Percentiles rank a stretch among this genome's conserved stretches.
These are phyloP conservation scores for Daedaleopsis sinensis DNA, from an alignment of 768 basidiomycete genomes.

Conservation along the genomic window DNA sequence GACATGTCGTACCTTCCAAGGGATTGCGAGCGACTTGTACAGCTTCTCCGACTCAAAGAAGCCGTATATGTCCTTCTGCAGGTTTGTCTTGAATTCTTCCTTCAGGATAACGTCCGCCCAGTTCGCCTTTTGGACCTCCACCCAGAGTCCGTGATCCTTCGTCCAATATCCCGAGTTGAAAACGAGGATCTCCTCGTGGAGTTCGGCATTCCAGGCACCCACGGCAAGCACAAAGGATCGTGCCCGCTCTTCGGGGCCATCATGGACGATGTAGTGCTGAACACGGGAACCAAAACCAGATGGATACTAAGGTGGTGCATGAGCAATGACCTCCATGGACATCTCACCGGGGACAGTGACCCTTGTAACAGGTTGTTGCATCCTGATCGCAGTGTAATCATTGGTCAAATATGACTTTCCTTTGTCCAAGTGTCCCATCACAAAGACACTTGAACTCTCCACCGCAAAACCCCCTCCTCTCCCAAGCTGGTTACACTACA, in stretches of 20 bases:
- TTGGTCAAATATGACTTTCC: too few relatives aligned
- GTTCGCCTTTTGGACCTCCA: slow-evolving; percentile 48
- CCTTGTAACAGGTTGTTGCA: too few relatives aligned
- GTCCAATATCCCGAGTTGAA: slow-evolving; percentile 73
- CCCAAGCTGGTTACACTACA: too few relatives aligned
- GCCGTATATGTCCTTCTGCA: slow-evolving; percentile 76
- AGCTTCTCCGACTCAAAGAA: slow-evolving; percentile 78
- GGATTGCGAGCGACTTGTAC: slow-evolving; percentile 75
- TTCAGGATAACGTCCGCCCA: slow-evolving; percentile 80
- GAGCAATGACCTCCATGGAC: slow-evolving; percentile 2
- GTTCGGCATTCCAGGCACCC: slow-evolving; percentile 53
- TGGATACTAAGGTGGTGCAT: slow-evolving; percentile 27
- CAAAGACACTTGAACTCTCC: too few relatives aligned
- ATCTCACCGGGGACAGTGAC: too few relatives aligned
- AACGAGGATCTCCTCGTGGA: slow-evolving; percentile 77
- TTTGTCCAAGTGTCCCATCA: too few relatives aligned
- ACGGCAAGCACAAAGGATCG: slow-evolving; percentile 54
- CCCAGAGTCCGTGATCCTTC: slow-evolving; percentile 65
- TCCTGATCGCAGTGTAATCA: too few relatives aligned
- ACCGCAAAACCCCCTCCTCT: too few relatives aligned
- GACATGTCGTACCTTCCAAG: slow-evolving; percentile 68
- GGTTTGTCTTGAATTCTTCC: slow-evolving; percentile 61
- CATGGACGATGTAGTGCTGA: slow-evolving; percentile 58
- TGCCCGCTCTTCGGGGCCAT: slow-evolving; percentile 56
- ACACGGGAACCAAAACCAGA: slow-evolving; percentile 24